Conservation (phyloP, 2,329 filamentous ascomycete species). For the Curvularia verruculosa region DNA sequence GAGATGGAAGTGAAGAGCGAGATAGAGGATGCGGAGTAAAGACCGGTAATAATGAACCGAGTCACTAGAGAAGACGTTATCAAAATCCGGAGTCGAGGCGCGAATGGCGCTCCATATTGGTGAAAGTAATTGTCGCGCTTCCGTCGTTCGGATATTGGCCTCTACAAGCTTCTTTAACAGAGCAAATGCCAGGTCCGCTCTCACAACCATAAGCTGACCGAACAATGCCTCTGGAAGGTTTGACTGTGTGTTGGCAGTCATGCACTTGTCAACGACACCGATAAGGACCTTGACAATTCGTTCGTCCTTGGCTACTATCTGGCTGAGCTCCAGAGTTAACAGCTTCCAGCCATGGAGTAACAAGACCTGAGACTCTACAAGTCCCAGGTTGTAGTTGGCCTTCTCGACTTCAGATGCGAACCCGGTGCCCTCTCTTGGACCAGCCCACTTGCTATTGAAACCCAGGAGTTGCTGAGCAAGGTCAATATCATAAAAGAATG, state of each 20-base stretch:
- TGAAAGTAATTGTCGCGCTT: slow-evolving; percentile 61
- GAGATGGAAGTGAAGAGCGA: slow-evolving; percentile 72
- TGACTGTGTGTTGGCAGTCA: slow-evolving; percentile 75
- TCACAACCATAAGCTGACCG: slow-evolving; percentile 72
- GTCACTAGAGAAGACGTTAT: slow-evolving; percentile 62
- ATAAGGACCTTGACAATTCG: slow-evolving; percentile 72
- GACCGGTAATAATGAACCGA: slow-evolving; percentile 78
- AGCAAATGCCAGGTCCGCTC: slow-evolving; percentile 81
- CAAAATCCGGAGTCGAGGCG: slow-evolving; percentile 62
- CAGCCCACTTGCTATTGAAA: slow-evolving; percentile 76
- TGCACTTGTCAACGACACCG: slow-evolving; percentile 75
- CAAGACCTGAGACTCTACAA: slow-evolving; percentile 88
- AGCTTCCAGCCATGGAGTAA: slow-evolving; percentile 91
- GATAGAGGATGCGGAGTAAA: slow-evolving; percentile 82
- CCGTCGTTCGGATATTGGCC: slow-evolving; percentile 55
- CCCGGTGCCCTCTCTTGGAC: slow-evolving; percentile 65
- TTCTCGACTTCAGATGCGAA: slow-evolving; percentile 82
- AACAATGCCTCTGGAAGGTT: slow-evolving; percentile 83
- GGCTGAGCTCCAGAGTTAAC: slow-evolving; percentile 81
- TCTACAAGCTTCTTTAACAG: slow-evolving; percentile 79
- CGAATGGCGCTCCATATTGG: slow-evolving; percentile 67
- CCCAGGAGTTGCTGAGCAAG: slow-evolving; percentile 76
- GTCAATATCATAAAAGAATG: slow-evolving; percentile 84
- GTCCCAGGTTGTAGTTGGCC: slow-evolving; percentile 87
- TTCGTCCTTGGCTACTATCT: slow-evolving; percentile 60